phyloP scores from a whole-genome alignment of 176 grass and related monocot genomes.

The Carex kokanica region DNA sequence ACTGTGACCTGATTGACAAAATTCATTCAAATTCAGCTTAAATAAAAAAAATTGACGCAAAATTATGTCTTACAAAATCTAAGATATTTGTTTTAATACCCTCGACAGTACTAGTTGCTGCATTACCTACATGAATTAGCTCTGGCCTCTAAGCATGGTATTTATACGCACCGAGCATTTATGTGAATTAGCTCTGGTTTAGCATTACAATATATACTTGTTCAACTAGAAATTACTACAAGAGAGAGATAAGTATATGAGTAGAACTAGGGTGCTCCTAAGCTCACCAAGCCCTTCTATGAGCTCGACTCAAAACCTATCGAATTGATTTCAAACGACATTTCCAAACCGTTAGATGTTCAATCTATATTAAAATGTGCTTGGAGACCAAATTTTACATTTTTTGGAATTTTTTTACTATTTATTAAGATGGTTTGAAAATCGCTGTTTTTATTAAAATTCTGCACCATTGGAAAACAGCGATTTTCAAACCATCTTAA shows the following conservation, averaged over 20 bases:
- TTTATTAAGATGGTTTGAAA: no score
- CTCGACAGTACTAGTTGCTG: neutral
- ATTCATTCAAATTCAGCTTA: neutral
- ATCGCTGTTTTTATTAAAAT: no score
- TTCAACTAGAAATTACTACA: neutral
- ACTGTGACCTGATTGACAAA: slow-evolving; percentile 50
- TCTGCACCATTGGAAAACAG: no score
- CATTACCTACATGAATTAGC: neutral
- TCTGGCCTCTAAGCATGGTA: neutral
- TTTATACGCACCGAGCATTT: neutral
- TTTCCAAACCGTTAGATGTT: no score
- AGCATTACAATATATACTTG: neutral
- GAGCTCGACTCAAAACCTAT: no score
- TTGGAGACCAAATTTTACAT: no score
- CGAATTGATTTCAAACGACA: no score
- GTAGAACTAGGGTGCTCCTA: no score
- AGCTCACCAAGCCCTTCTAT: no score
- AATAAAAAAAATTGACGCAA: neutral
- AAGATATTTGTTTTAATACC: neutral
- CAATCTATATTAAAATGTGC: no score
- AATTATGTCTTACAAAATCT: neutral
- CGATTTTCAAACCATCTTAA: no score
- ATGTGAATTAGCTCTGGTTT: neutral
- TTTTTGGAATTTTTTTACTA: no score
- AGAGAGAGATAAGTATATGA: neutral